Evolutionary conservation across 768 basidiomycete species (phyloP), one percentile per base, ranked within the genome.

Genomic region (Lactarius quietus): DNA sequence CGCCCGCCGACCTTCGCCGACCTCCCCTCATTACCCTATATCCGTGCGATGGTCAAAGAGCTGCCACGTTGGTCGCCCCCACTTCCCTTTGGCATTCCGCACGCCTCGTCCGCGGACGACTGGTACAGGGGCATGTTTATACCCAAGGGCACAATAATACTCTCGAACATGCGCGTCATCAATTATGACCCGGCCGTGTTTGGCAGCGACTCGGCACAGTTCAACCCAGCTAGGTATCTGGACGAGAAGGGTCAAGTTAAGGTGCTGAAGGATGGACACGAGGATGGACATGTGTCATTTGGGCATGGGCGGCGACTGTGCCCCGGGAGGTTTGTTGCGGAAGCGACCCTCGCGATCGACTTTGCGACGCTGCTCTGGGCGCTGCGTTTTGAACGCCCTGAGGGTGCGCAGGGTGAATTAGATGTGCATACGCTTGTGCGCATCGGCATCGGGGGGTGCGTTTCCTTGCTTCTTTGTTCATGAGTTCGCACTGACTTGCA

Each of bases 1-100:
- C 48, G 48, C 14, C 23, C 48, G 14, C 48, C 48, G 14, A 51
- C 23, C 14, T 51, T 51, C 48, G 48, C 23, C 14, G 48, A 51
- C 48, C 48, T 51, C 14, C 48, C 48, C 14, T 51, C 12, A 6
- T 12, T 51, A 0, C 48, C 48, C 3, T 51, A 51, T 51, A 51
- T 51, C 26, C 26, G 48, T 6, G 48, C 48, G 14, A 51, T 51
- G 48, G 26, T 15, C 48, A 51, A 51, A 26, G 48, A 51, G 15
- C 12, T 6, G 26, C 14, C 23, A 6, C 48, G 48, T 2, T 51
- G 31, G 61, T 54, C 54, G 18, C 56, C 36, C 57, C 38, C 57
- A 48, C 10, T 66, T n/a, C 68, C 68, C 39, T 57, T 45, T 18
- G 61, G 61, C 17, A 20, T 45, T 14, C 48, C 48, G 48, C 48